Evolutionary conservation across 2,329 filamentous ascomycete species (phyloP), one percentile per base, ranked within the genome.

Genomic region (Ascosphaera aggregata): DNA sequence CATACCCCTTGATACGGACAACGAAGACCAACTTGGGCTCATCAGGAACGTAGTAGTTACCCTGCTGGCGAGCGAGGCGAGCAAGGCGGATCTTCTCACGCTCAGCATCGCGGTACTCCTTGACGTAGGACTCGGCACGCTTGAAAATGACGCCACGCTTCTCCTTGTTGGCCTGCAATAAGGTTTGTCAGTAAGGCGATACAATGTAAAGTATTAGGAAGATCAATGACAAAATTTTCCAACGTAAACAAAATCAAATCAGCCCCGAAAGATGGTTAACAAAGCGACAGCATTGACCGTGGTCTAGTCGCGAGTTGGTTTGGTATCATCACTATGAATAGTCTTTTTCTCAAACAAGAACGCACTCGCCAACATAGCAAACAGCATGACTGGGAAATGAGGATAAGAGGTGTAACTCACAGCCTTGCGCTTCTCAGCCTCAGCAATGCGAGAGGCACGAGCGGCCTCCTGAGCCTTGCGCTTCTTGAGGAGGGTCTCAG

Each of bases 401-500:
- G 13, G 19, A 19, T 15, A 13, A 15, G 11, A 15, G 18, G n/a
- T 22, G 30, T 18, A 37, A 73, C 81, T 62, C 63, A 95, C 89
- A 71, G 81, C 72, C 71, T 89, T 89, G 65, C 76, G 80, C 72
- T 92, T 80, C 65, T 84, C 72, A 50, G 74, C 62, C 56, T 80
- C 80, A 49, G 79, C 71, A 51, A 71, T 64, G 61, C 76, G 78
- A 67, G 86, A 80, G 63, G 89, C 85, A 63, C 85, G 80, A 62
- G 85, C 84, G 76, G 94, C 93, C 76, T 98, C 89, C 70, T 94
- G 86, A 64, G 75, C 82, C 84, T 98, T 98, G 71, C 89, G 81
- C 82, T 98, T 98, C 80, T 98, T 98, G 65, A 98, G 76, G 58
- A 98, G 81, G 56, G 89, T 98, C 81, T 98, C 89, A 54, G 89